phyloP scores from a whole-genome alignment of 2,329 filamentous ascomycete species.

The Diaporthe eres region DNA sequence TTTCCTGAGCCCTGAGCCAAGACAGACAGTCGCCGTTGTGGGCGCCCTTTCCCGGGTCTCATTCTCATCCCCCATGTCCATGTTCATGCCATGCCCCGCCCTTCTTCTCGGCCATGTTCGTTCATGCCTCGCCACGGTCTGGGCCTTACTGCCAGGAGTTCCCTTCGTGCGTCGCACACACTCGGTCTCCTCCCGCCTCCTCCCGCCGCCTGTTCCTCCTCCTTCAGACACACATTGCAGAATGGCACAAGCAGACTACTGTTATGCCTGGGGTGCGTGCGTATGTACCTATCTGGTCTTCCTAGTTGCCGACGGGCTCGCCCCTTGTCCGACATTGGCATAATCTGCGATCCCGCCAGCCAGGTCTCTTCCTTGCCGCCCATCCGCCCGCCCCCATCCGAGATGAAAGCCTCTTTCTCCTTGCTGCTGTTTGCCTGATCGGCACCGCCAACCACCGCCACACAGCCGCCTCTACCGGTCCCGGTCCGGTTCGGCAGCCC shows the following conservation, averaged over 20 bases:
- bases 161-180: background rate
- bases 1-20: slow-evolving; percentile 11
- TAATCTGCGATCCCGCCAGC: slow-evolving; percentile 11
- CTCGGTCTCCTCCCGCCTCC: background rate
- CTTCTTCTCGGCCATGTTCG: background rate
- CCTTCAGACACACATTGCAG: background rate
- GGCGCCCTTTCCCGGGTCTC: background rate
- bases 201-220: background rate
- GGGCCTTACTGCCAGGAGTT: background rate
- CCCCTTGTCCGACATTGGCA: slow-evolving; percentile 13
- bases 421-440: slow-evolving; percentile 16
- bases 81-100: background rate
- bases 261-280: background rate
- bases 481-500: slow-evolving; percentile 12
- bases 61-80: slow-evolving; percentile 1
- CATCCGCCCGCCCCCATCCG: slow-evolving; percentile 10
- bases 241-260: background rate
- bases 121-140: background rate
- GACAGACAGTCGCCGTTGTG: slow-evolving; percentile 15
- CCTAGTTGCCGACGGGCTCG: background rate
- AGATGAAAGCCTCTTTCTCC: background rate
- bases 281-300: background rate
- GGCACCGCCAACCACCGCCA: slow-evolving; percentile 10
- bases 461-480: slow-evolving; percentile 6
- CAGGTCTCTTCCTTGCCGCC: background rate